phyloP scores from a whole-genome alignment of 2,329 filamentous ascomycete genomes.

The Colletotrichum sojae region DNA sequence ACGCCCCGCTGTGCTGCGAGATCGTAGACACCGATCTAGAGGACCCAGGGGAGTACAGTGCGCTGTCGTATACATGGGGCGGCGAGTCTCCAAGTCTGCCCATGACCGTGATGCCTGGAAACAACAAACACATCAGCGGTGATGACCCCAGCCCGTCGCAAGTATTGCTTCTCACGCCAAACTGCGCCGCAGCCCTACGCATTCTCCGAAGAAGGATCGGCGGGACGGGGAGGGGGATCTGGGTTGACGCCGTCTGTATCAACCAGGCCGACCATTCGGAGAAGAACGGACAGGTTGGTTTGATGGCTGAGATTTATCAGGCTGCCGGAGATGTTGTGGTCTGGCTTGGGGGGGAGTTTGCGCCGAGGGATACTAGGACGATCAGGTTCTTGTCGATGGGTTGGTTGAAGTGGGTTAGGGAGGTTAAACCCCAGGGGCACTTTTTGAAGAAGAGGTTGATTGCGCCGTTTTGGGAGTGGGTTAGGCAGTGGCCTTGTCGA shows the following conservation, averaged over 20 bases:
- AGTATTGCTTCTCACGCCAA: background rate
- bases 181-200: background rate
- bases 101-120: background rate
- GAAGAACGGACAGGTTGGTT: background rate
- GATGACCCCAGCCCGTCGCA: no score
- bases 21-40: background rate
- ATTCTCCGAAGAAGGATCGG: background rate
- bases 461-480: background rate
- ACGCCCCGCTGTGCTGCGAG: background rate
- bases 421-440: no score
- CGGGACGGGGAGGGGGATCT: background rate
- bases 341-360: background rate
- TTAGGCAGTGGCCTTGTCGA: background rate
- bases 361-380: background rate
- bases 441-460: background rate
- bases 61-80: constrained; percentile 1
- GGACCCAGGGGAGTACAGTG: background rate
- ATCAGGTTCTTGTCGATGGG: no score
- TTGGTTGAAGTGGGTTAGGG: background rate
- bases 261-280: background rate
- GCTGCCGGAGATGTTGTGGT: background rate
- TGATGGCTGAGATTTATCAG: background rate
- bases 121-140: no score
- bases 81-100: background rate
- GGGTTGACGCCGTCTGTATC: constrained; percentile 2